Percentiles rank a stretch among this genome's conserved stretches.
These are phyloP conservation scores for Solanum tacnaense DNA, from an alignment of 257 asterid species.

Conservation along the genomic window DNA sequence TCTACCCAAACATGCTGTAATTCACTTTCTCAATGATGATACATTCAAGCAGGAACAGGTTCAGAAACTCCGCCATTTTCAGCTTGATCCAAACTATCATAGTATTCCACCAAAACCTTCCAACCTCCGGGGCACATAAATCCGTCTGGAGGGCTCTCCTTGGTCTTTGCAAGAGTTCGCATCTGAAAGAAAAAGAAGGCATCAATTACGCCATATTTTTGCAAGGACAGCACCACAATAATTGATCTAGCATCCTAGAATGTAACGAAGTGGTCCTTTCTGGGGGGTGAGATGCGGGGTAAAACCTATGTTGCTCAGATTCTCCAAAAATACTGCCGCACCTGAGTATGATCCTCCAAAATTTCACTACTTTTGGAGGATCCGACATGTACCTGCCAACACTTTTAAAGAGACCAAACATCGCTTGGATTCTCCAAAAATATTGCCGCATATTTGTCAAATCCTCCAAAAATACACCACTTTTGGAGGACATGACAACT, in stretches of 20 bases:
- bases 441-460: not conserved
- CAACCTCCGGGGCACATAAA: conserved; percentile 98
- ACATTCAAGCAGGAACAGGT: conserved; percentile 42
- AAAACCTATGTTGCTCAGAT: not conserved
- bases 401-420: not conserved
- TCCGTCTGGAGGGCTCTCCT: conserved; percentile 84
- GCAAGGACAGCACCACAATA: not conserved
- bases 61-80: conserved; percentile 48
- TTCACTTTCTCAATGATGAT: not conserved
- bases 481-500: not conserved
- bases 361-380: not conserved
- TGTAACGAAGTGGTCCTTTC: not conserved
- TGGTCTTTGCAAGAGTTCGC: conserved; percentile 81
- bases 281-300: not conserved
- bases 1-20: not conserved
- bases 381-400: not conserved
- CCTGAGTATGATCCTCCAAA: not conserved
- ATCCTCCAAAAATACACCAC: not conserved
- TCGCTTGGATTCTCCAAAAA: not conserved
- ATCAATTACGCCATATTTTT: not conserved
- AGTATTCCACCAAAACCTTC: conserved; percentile 86
- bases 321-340: not conserved
- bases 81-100: conserved; percentile 47
- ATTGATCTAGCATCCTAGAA: not conserved
- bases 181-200: conserved; percentile 26